Conservation (phyloP, 140 eudicot genomes). For the Anethum foeniculum region DNA sequence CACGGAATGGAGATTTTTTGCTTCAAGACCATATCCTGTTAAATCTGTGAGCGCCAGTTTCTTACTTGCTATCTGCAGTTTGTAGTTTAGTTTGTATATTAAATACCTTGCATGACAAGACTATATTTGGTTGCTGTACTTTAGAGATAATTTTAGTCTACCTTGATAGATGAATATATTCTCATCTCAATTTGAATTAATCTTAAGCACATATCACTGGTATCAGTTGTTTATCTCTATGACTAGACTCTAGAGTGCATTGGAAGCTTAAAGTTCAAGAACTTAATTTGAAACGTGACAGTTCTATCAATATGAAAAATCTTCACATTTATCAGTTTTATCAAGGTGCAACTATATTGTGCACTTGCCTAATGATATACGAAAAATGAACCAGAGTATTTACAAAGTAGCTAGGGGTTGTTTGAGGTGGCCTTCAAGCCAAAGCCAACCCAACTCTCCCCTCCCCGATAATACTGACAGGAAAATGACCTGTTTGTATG, state of each 20-base stretch:
- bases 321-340: not conserved
- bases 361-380: not conserved
- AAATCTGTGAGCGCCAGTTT: conserved; percentile 1
- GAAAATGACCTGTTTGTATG: not conserved
- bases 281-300: not conserved
- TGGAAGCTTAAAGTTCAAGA: not conserved
- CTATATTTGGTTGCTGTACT: not conserved
- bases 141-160: not conserved
- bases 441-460: not conserved
- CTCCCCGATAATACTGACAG: not conserved
- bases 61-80: not conserved
- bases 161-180: not conserved
- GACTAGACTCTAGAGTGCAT: not conserved
- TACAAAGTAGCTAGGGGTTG: not conserved
- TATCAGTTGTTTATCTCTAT: not conserved
- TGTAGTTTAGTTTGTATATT: not conserved
- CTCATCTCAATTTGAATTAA: not conserved
- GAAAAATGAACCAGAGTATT: not conserved
- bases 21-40: conserved; percentile 4
- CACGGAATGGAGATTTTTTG: not conserved
- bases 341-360: not conserved
- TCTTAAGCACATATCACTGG: not conserved
- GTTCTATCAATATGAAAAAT: not conserved
- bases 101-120: not conserved
- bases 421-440: not conserved